phyloP scores from a whole-genome alignment of 805 yeast species.

The Lipomyces chichibuensis region DNA sequence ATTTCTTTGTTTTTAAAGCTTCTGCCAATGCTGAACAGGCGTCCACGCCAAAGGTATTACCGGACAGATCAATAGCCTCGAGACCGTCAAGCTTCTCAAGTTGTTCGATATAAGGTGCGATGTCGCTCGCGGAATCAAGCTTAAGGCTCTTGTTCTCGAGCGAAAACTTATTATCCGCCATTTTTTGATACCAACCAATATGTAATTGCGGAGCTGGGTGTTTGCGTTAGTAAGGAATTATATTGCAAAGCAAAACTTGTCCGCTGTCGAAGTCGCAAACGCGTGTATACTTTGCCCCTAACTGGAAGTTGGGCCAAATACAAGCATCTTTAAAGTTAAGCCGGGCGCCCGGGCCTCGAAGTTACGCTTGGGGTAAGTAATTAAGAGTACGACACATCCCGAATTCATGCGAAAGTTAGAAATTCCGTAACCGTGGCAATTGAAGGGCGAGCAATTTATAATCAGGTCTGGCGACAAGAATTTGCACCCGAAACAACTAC shows the following conservation, averaged over 20 bases:
- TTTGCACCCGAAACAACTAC: background rate
- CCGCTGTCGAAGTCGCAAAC: background rate
- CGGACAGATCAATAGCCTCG: conserved; percentile 77
- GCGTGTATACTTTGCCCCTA: background rate
- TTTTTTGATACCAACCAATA: background rate
- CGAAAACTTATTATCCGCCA: conserved; percentile 20
- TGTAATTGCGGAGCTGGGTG: background rate
- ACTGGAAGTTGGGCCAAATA: background rate
- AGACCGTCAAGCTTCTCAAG: conserved; percentile 46
- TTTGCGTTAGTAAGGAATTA: background rate
- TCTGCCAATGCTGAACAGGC: conserved; percentile 76
- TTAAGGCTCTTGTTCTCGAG: conserved; percentile 46
- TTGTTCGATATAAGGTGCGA: conserved; percentile 67
- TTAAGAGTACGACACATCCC: background rate
- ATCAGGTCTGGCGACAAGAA: background rate
- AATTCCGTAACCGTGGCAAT: background rate
- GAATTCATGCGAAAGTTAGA: background rate
- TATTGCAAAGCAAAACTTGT: background rate
- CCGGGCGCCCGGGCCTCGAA: background rate
- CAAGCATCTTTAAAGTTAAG: background rate
- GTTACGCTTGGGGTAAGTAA: background rate
- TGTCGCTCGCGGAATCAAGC: conserved; percentile 71
- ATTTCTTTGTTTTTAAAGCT: conserved; percentile 49
- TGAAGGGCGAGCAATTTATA: background rate
- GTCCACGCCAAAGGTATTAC: conserved; percentile 92